Evolutionary conservation across 1,284 basidiomycete genomes (phyloP).

Genomic region (Malassezia slooffiae): DNA sequence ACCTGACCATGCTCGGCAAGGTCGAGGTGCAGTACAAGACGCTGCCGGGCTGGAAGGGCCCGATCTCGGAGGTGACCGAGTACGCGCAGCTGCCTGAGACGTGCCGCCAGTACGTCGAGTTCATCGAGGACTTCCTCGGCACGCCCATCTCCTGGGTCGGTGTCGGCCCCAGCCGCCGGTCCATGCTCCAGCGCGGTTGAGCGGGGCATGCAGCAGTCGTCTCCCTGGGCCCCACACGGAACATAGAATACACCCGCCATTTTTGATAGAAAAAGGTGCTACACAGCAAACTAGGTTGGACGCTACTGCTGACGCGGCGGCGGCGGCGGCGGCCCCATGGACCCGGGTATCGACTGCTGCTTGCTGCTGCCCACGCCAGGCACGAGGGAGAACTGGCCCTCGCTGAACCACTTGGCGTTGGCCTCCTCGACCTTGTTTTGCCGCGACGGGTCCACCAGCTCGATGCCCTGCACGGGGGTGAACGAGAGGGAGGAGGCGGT

Average conservation of each 20-base stretch:
- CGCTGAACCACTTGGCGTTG: constrained; percentile 48
- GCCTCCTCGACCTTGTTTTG: constrained; percentile 40
- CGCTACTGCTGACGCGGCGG: background rate
- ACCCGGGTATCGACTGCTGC: background rate
- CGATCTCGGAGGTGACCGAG: constrained; percentile 59
- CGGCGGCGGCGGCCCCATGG: constrained; percentile 3
- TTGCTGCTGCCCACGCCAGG: constrained; percentile 15
- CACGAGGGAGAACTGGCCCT: constrained; percentile 44
- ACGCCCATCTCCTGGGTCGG: constrained; percentile 83
- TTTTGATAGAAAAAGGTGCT: background rate
- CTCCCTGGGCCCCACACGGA: background rate
- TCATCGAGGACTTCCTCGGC: constrained; percentile 70
- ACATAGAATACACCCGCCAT: no score
- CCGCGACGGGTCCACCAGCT: constrained; percentile 47
- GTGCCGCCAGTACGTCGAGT: constrained; percentile 76
- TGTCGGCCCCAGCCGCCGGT: constrained; percentile 69
- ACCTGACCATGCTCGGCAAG: constrained; percentile 67
- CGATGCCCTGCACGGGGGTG: constrained; percentile 75
- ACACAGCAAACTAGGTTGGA: no score
- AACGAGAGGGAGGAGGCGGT: constrained; percentile 84
- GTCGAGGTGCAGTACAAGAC: constrained; percentile 84
- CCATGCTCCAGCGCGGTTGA: constrained; percentile 55
- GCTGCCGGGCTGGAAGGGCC: constrained; percentile 79
- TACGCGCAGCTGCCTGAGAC: constrained; percentile 75
- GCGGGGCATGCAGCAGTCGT: background rate